A percentile compares a stretch with the other conserved stretches of the same genome.
These are phyloP conservation scores for Rhododendron molle DNA, from an alignment of 148 eudicot species.

Conservation along the genomic window DNA sequence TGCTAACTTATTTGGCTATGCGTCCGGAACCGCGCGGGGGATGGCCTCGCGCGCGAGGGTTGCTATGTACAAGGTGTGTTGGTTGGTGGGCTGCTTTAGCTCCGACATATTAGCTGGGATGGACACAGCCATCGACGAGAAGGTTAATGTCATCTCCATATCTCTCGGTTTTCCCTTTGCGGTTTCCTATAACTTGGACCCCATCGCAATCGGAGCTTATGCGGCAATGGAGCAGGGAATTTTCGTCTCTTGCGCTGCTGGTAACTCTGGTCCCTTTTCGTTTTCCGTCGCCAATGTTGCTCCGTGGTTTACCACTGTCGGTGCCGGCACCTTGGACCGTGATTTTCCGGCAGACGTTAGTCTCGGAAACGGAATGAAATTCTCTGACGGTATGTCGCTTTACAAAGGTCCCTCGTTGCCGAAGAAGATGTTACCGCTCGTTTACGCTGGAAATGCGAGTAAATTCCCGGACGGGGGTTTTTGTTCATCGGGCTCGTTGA, in stretches of 20 bases:
- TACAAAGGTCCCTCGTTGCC: not conserved
- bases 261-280: not conserved
- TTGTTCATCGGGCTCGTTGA: no score
- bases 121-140: slow-evolving; percentile 49
- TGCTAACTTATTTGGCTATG: slow-evolving; percentile 54
- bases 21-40: slow-evolving; percentile 59
- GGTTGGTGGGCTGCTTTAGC: slow-evolving; percentile 50
- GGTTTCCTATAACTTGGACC: slow-evolving; percentile 41
- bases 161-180: slow-evolving; percentile 29
- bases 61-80: slow-evolving; percentile 61
- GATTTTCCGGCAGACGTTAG: not conserved
- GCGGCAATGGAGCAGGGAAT: slow-evolving; percentile 21
- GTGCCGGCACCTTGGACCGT: slow-evolving; percentile 43
- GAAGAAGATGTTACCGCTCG: not conserved
- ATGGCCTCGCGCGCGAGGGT: slow-evolving; percentile 58
- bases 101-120: slow-evolving; percentile 56
- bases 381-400: not conserved
- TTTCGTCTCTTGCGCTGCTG: not conserved
- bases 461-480: no score
- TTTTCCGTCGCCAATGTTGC: not conserved
- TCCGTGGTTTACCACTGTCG: slow-evolving; percentile 49
- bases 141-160: slow-evolving; percentile 49
- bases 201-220: slow-evolving; percentile 56
- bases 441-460: not conserved
- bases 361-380: not conserved